Evolutionary conservation across 2,329 filamentous ascomycete genomes (phyloP), one percentile per base, ranked within the genome.

Genomic region (Claviceps sp.): DNA sequence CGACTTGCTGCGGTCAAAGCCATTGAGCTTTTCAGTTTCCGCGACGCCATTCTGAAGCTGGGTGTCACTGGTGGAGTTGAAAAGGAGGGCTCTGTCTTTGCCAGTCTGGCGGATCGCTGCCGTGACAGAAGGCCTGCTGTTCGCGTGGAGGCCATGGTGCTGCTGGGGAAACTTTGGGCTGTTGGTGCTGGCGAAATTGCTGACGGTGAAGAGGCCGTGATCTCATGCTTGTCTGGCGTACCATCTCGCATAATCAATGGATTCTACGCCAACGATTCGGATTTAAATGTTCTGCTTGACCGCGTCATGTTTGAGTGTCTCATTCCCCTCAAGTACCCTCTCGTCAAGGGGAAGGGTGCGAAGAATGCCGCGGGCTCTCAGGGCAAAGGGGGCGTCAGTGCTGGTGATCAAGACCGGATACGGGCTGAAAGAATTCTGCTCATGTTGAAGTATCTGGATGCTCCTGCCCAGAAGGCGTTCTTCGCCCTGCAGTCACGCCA

Each of bases 161-260:
- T 94, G 8, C 72, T 97, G 1, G 87, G 81, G 11, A 87, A 83
- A 55, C 82, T 97, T 29, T 98, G 93, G 93, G 90, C 88, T n/a
- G 90, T 94, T 17, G 91, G 88, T 13, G 81, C 84, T 17, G 87
- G 88, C 17, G 90, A 95, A 60, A 86, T 98, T 59, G 82, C 87
- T 23, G 80, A 85, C 50, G 88, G 87, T 14, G 85, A 91, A 59
- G 88, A 95, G 58, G 73, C 77, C 17, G 84, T 95, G 20, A 78
- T 77, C 13, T 72, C 80, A 9, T 78, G 91, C n/a, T 72, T 98
- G 13, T 85, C 83, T 6, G 83, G 83, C 23, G 88, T 94, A 40
- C 91, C 93, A 2, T 85, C 85, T 1, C 85, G 82, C 55, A 88
- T 98, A 45, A 81, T 96, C 55, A 88, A 89, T 62, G 84, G 85